A percentile compares a stretch with the other conserved stretches of the same genome.
These are phyloP conservation scores for Lepiota venenata DNA, from an alignment of 768 basidiomycete species.

Conservation along the genomic window DNA sequence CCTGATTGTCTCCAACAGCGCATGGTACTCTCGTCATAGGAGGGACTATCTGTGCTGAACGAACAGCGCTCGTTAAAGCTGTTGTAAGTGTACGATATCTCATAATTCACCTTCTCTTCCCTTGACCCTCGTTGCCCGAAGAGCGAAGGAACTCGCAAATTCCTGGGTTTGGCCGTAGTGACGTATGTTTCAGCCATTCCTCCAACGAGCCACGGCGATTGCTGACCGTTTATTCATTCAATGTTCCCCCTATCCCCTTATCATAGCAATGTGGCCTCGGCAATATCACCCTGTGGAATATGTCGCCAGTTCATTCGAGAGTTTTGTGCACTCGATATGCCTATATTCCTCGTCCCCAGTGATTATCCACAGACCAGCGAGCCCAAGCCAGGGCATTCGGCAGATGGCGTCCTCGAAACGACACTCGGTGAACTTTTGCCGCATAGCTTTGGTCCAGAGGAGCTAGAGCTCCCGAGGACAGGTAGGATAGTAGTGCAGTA, in stretches of 20 bases:
- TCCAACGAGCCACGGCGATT: not conserved
- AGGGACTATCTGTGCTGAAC: constrained; percentile 89
- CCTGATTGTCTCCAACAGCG: not conserved
- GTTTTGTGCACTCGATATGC: constrained; percentile 74
- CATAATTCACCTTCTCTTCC: not conserved
- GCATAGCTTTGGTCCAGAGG: constrained; percentile 85
- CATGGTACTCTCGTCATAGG: constrained; percentile 42
- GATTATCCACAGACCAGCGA: constrained; percentile 46
- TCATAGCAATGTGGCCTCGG: constrained; percentile 59
- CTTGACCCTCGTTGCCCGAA: constrained; percentile 23
- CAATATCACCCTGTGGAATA: constrained; percentile 87
- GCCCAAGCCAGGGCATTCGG: constrained; percentile 35
- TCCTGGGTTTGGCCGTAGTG: constrained; percentile 76
- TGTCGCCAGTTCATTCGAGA: constrained; percentile 91
- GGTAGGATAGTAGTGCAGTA: not conserved
- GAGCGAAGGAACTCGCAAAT: constrained; percentile 77
- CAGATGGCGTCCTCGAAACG: constrained; percentile 56
- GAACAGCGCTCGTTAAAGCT: constrained; percentile 94
- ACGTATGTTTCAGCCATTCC: constrained; percentile 44
- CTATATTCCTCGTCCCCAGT: constrained; percentile 66
- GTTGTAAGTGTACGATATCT: constrained; percentile 50
- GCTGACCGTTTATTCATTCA: too few species aligned
- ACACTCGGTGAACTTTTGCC: constrained; percentile 77
- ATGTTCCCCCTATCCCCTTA: not conserved
- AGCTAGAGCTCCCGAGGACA: constrained; percentile 53